These are phyloP conservation scores for Schoenoplectus tabernaemontani DNA, from an alignment of 202 grass and related monocot species.

Conservation along the genomic window DNA sequence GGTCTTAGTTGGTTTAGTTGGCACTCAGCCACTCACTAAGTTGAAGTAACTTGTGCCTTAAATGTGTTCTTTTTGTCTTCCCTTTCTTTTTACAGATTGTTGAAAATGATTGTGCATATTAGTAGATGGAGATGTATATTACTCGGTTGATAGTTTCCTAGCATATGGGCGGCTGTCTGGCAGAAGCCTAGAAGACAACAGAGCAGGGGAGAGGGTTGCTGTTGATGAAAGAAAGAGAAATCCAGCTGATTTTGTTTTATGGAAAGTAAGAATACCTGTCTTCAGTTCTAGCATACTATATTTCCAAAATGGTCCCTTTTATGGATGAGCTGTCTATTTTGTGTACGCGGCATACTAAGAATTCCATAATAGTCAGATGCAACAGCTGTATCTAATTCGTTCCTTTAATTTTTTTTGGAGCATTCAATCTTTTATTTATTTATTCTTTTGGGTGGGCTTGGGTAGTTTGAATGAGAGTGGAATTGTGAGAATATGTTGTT, in stretches of 20 bases:
- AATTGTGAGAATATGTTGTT: not conserved
- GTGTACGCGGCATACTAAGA: too few relatives aligned
- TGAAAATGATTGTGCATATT: constrained; percentile 74
- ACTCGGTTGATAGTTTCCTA: constrained; percentile 74
- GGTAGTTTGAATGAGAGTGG: not conserved
- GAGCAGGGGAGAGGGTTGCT: constrained; percentile 87
- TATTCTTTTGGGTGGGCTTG: not conserved
- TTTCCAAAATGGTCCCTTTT: too few relatives aligned
- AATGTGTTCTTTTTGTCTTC: too few relatives aligned
- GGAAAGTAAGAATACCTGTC: constrained; percentile 59
- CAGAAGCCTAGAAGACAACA: constrained; percentile 90
- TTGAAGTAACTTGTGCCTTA: not conserved
- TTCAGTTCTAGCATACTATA: not conserved
- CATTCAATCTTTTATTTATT: not conserved
- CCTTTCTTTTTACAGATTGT: constrained; percentile 57
- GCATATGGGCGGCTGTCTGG: constrained; percentile 81
- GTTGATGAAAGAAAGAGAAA: constrained; percentile 87
- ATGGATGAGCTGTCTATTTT: too few relatives aligned
- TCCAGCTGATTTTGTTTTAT: constrained; percentile 94
- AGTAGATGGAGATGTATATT: constrained; percentile 82
- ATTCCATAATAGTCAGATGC: not conserved
- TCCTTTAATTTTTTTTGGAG: not conserved
- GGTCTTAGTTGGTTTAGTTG: not conserved
- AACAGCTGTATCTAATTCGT: too few relatives aligned
- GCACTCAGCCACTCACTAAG: not conserved